Evolutionary conservation across 129 eudicot genomes (phyloP), one percentile per base, ranked within the genome.

Genomic region (Arctium lappa): DNA sequence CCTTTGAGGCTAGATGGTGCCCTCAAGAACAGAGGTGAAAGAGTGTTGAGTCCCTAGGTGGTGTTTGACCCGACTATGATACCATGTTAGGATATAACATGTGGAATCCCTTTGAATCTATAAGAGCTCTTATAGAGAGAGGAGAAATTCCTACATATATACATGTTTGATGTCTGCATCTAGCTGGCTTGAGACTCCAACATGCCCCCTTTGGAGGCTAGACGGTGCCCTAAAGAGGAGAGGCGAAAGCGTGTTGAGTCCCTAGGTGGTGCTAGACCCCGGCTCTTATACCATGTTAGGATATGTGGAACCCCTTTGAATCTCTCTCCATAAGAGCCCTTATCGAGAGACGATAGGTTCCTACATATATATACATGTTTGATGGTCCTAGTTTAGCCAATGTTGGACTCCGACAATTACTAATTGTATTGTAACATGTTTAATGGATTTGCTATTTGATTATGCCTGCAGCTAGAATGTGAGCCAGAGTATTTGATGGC

Each of bases 401-500:
- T 60, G 68, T n/a, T 60, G 68, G 68, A n/a, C 68, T 60, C 68
- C 68, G n/a, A n/a, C 30, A n/a, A 37, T 50, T 36, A n/a, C 37
- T 38, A 10, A 15, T 30, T 65, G 30, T 39, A 36, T 62, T 18
- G 75, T 69, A 48, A 76, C 73, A 34, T 34, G 29, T 38, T 32
- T 81, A 65, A 8, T 32, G 60, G 38, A 29, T 81, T 44, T 82
- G 36, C 9, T 76, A 11, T 73, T 81, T 80, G 38, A 1, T 74
- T 68, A 2, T 53, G 69, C 62, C 29, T 88, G 86, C 89, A 95
- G 99, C 84, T 93, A 71, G 99, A 96, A 76, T 91, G 97, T 77
- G 98, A 96, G 77, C 97, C 98, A 7, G 99, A 96, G 85, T 96
- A 86, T 86, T 63, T 91, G 78, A 83, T 93, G 91, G 97, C 82